These are phyloP conservation scores for Calonectria pteridis DNA, from an alignment of 2,329 filamentous ascomycete species.

Conservation along the genomic window DNA sequence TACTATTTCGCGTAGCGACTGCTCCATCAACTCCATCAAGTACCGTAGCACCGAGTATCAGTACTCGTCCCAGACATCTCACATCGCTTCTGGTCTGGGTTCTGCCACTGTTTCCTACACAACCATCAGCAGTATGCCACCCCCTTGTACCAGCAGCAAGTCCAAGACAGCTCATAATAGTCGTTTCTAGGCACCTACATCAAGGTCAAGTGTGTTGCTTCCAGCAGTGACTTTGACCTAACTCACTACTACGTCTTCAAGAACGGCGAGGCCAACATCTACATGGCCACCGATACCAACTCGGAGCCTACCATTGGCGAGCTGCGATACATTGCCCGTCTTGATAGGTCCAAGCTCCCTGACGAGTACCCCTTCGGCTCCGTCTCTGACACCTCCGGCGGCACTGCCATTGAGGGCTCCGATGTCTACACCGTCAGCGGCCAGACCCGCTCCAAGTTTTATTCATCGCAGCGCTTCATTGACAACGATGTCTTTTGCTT, in stretches of 20 bases:
- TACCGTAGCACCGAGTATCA: conserved; percentile 72
- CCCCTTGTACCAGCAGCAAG: too few relatives aligned
- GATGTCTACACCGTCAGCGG: conserved; percentile 71
- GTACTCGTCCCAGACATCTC: conserved; percentile 54
- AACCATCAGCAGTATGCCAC: conserved; percentile 46
- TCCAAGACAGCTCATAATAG: conserved; percentile 1
- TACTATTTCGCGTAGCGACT: conserved; percentile 64
- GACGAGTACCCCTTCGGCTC: conserved; percentile 66
- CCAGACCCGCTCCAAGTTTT: conserved; percentile 78
- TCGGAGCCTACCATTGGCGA: conserved; percentile 69
- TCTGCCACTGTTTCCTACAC: conserved; percentile 66
- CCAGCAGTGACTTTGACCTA: conserved; percentile 57
- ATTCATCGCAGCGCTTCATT: conserved; percentile 77
- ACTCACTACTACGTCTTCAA: conserved; percentile 74
- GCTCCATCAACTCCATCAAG: conserved; percentile 74
- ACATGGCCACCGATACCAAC: conserved; percentile 73
- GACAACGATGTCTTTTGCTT: conserved; percentile 76
- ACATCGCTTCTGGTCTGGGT: conserved; percentile 58
- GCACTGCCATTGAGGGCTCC: conserved; percentile 67
- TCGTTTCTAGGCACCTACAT: conserved; percentile 57
- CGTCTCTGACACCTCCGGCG: conserved; percentile 67
- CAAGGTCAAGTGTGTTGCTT: conserved; percentile 71
- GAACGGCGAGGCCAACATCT: conserved; percentile 70
- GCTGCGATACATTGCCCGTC: conserved; percentile 73
- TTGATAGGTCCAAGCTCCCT: conserved; percentile 63